Evolutionary conservation across 345 rosid species (phyloP), one percentile per base, ranked within the genome.

Genomic region (Eucalyptus erythrocorys): DNA sequence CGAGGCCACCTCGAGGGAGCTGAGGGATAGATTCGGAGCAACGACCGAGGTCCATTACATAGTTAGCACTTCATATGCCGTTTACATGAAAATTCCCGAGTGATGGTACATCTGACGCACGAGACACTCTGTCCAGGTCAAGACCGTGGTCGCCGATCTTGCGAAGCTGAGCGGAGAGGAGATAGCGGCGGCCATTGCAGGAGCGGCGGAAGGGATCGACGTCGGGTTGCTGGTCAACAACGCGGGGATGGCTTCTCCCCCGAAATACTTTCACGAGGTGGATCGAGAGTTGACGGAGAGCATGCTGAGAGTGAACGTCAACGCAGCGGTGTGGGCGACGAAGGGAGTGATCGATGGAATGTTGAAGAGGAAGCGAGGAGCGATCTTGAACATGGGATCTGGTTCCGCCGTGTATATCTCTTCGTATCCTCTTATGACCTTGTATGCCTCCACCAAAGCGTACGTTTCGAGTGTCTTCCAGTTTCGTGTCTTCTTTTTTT

Each of bases 291-390:
- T 93, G 87, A 82, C 68, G 90, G 91, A 93, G 55, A 89, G 91
- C 42, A n/a, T 91, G 14, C 4, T 93, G 47, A 93, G 88, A 90
- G 95, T 94, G 88, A 95, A 93, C 64, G 16, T 88, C 4, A 93
- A 90, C 27, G 95, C 92, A 1, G 84, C 90, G 8, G 90, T 94
- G 4, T 91, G 94, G 97, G 85, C 93, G 7, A 88, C 92, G 1
- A 90, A 40, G 86, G 89, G 92, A 1, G 96, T 93, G 55, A 87
- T 95, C 47, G 92, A 90, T 1, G 79, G 19, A 5, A 95, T 94
- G 97, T 11, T 90, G 88, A 91, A 87, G 88, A 95, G 91, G 93
- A 92, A 91, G 79, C 94, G 91, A 88, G 94, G 96, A 21, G 95
- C 95, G 1, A 91, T 95, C 6, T 91, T 93, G 2, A 94, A 93